Conservation (phyloP, 768 basidiomycete species). For the Phanerochaete carnosa region DNA sequence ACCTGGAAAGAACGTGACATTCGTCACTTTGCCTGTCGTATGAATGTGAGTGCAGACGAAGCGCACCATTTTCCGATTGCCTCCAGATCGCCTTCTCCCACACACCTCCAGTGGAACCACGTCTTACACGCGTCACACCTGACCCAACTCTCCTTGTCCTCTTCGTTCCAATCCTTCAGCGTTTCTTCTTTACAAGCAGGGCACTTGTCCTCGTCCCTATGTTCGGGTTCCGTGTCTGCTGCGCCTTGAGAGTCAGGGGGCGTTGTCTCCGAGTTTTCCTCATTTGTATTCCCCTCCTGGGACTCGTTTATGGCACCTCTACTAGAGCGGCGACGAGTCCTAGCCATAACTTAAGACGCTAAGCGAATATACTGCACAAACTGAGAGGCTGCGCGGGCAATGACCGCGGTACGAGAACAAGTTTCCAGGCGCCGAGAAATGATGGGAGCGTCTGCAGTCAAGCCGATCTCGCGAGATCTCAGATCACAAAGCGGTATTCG, state of each 20-base stretch:
- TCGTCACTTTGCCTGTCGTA: not conserved
- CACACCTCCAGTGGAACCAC: slow-evolving; percentile 86
- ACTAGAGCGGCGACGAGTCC: slow-evolving; percentile 40
- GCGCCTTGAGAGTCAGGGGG: slow-evolving; percentile 24
- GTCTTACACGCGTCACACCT: slow-evolving; percentile 76
- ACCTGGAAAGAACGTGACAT: slow-evolving; percentile 51
- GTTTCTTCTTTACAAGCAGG: slow-evolving; percentile 48
- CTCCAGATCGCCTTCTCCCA: slow-evolving; percentile 61
- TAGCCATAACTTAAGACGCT: slow-evolving; percentile 33
- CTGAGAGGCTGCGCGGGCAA: not conserved
- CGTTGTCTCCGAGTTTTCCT: slow-evolving; percentile 25
- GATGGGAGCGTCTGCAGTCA: not conserved
- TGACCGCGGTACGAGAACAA: not conserved
- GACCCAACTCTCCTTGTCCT: slow-evolving; percentile 76
- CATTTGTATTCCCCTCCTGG: slow-evolving; percentile 31
- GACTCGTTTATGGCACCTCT: slow-evolving; percentile 34
- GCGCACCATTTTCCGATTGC: slow-evolving; percentile 77
- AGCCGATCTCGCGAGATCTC: not conserved
- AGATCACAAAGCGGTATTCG: not conserved
- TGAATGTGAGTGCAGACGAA: not conserved
- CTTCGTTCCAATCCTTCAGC: slow-evolving; percentile 29
- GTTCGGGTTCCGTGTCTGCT: slow-evolving; percentile 9
- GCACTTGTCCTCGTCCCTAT: slow-evolving; percentile 33
- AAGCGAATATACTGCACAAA: not conserved
- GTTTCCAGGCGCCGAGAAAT: not conserved